These are phyloP conservation scores for Termitomyces sp. DNA, from an alignment of 768 basidiomycete species.

Conservation along the genomic window DNA sequence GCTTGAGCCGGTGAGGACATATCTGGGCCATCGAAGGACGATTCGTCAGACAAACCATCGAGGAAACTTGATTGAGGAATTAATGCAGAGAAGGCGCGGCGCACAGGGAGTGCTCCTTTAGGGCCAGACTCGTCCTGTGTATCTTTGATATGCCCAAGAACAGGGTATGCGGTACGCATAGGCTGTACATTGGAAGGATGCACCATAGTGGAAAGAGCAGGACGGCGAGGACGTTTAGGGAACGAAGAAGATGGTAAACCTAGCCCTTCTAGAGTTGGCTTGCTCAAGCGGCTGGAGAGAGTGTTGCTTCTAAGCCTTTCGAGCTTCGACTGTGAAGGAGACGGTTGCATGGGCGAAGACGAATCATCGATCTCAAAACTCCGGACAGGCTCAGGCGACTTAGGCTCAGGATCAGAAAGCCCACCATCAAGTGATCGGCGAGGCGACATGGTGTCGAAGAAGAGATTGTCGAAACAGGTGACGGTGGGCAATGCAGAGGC, in stretches of 20 bases:
- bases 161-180: conserved; percentile 37
- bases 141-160: conserved; percentile 24
- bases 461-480: conserved; percentile 52
- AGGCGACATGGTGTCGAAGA: conserved; percentile 53
- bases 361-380: conserved; percentile 30
- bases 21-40: conserved; percentile 62
- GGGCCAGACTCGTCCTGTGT: conserved; percentile 23
- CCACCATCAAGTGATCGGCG: conserved; percentile 41
- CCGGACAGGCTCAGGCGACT: conserved; percentile 45
- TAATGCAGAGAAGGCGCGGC: conserved; percentile 76
- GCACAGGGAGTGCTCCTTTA: conserved; percentile 42
- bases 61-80: conserved; percentile 54
- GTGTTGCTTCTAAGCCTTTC: conserved; percentile 45
- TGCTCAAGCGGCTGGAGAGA: conserved; percentile 38
- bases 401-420: conserved; percentile 32
- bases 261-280: conserved; percentile 49
- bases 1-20: conserved; percentile 80
- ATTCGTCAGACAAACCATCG: conserved; percentile 40
- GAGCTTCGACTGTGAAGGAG: conserved; percentile 44
- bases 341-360: conserved; percentile 47
- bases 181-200: conserved; percentile 34
- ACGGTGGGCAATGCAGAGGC: conserved; percentile 47
- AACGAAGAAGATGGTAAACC: conserved; percentile 47
- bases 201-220: conserved; percentile 60
- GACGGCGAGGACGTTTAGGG: conserved; percentile 58